A percentile compares a stretch with the other conserved stretches of the same genome.
Evolutionary conservation across 2,329 filamentous ascomycete genomes (phyloP).

Genomic region (Aspergillus uvarum): DNA sequence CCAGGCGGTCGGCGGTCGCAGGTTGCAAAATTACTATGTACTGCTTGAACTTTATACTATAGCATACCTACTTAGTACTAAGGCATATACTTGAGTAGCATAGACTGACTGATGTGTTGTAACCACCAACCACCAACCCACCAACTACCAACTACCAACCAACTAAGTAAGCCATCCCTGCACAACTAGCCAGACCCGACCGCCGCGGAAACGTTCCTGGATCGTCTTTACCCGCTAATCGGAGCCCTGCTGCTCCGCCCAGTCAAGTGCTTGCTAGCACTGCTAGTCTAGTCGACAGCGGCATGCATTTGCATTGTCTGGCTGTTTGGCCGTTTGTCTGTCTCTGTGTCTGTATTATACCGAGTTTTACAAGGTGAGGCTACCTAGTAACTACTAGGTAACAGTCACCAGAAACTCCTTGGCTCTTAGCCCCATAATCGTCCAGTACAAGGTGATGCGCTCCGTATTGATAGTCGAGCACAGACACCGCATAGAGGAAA

Average conservation of each 20-base stretch:
- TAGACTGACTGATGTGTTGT: background rate
- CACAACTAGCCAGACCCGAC: background rate
- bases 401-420: too few species aligned
- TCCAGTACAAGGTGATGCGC: too few species aligned
- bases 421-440: too few species aligned
- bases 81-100: too few species aligned
- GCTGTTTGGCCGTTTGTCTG: background rate
- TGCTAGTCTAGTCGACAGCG: conserved; percentile 1
- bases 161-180: background rate
- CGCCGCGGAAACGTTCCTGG: conserved; percentile 22
- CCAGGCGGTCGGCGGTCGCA: too few species aligned
- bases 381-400: too few species aligned
- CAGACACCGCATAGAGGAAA: background rate
- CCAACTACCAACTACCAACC: too few species aligned
- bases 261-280: conserved; percentile 8
- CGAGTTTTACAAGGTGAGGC: too few species aligned
- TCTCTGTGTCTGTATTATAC: background rate
- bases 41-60: too few species aligned
- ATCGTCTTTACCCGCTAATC: conserved; percentile 17
- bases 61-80: too few species aligned
- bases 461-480: background rate
- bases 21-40: too few species aligned
- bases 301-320: background rate
- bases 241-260: conserved; percentile 21
- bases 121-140: too few species aligned